Conservation (phyloP, 352 stramenopile genomes). For the Globisporangium cystogenes region DNA sequence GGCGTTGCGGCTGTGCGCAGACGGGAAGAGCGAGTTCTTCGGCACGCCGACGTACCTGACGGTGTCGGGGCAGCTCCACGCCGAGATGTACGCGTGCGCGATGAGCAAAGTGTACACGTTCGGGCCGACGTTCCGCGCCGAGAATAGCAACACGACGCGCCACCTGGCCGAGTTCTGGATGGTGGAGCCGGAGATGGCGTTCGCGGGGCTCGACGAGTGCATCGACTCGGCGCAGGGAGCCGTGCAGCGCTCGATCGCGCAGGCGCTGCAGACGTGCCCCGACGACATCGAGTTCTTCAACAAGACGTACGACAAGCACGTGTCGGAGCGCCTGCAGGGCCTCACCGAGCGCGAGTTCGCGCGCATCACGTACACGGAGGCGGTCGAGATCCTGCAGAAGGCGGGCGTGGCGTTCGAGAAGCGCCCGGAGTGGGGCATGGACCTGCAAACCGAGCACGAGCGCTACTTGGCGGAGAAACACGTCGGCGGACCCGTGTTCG, state of each 20-base stretch:
- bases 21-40: slow-evolving; percentile 94
- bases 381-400: slow-evolving; percentile 92
- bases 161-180: slow-evolving; percentile 99
- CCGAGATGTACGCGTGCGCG: slow-evolving; percentile 96
- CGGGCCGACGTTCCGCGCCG: slow-evolving; percentile 97
- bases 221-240: slow-evolving; percentile 94
- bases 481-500: slow-evolving; percentile 87
- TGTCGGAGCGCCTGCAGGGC: slow-evolving; percentile 81
- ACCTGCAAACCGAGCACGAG: slow-evolving; percentile 97
- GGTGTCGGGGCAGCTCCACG: slow-evolving; percentile 92
- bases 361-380: slow-evolving; percentile 93
- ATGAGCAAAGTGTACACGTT: slow-evolving; percentile 99
- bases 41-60: slow-evolving; percentile 88
- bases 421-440: slow-evolving; percentile 90
- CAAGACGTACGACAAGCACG: slow-evolving; percentile 84
- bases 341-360: slow-evolving; percentile 87
- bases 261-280: slow-evolving; percentile 76
- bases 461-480: slow-evolving; percentile 91
- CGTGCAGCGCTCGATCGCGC: slow-evolving; percentile 84
- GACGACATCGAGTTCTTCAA: slow-evolving; percentile 94
- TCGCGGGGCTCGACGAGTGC: slow-evolving; percentile 74
- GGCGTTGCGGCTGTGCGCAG: slow-evolving; percentile 11
- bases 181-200: slow-evolving; percentile 94
- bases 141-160: slow-evolving; percentile 97
- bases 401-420: slow-evolving; percentile 79